Conservation (phyloP, 2,329 filamentous ascomycete species). For the Anthostomella pinea region DNA sequence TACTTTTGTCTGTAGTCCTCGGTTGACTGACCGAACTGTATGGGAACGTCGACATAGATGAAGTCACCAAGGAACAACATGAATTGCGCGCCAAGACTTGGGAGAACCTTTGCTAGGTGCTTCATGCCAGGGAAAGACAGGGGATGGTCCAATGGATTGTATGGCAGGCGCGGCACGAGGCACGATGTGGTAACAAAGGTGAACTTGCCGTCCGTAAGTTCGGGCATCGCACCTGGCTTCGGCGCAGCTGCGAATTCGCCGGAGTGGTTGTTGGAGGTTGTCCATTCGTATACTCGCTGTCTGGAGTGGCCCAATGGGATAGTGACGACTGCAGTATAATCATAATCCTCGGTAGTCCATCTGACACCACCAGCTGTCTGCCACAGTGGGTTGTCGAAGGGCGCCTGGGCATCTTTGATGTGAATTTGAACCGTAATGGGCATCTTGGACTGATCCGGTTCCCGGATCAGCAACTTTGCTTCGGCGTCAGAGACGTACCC, state of each 20-base stretch:
- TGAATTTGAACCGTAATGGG: slow-evolving; percentile 71
- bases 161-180: slow-evolving; percentile 87
- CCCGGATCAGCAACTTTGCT: slow-evolving; percentile 79
- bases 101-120: slow-evolving; percentile 70
- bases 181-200: slow-evolving; percentile 93
- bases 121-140: slow-evolving; percentile 78
- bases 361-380: slow-evolving; percentile 62
- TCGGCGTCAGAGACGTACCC: slow-evolving; percentile 81
- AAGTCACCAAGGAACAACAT: slow-evolving; percentile 85
- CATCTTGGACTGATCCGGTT: slow-evolving; percentile 72
- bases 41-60: slow-evolving; percentile 87
- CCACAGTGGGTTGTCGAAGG: slow-evolving; percentile 61
- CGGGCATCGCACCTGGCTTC: slow-evolving; percentile 59
- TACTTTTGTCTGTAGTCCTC: slow-evolving; percentile 89
- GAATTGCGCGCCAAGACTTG: slow-evolving; percentile 69
- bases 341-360: slow-evolving; percentile 70
- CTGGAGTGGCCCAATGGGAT: slow-evolving; percentile 63
- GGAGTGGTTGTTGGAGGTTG: slow-evolving; percentile 79
- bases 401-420: slow-evolving; percentile 48
- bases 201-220: slow-evolving; percentile 65
- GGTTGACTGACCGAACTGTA: slow-evolving; percentile 66
- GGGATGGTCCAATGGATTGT: slow-evolving; percentile 78
- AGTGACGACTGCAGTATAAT: slow-evolving; percentile 73
- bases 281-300: slow-evolving; percentile 78
- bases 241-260: slow-evolving; percentile 81